phyloP scores from a whole-genome alignment of 805 yeast genomes.

The Metschnikowia similis region DNA sequence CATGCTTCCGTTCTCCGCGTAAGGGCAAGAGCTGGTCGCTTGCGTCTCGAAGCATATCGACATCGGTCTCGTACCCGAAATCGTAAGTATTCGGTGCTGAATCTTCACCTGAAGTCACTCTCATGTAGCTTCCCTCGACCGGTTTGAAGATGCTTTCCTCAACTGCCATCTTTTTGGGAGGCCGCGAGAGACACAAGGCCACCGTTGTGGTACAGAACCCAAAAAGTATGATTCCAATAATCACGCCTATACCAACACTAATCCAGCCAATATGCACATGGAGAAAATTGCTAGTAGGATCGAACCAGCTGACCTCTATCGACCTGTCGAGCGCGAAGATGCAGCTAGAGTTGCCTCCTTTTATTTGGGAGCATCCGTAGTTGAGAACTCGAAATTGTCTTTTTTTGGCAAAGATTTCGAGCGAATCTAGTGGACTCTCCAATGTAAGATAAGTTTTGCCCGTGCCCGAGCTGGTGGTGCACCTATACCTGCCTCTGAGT shows the following conservation, averaged over 20 bases:
- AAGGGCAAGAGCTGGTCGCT: slow-evolving; percentile 28
- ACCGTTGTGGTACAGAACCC: slow-evolving; percentile 20
- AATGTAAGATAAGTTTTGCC: slow-evolving; percentile 14
- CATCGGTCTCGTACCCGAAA: slow-evolving; percentile 42
- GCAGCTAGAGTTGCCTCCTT: slow-evolving; percentile 38
- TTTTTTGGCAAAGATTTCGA: slow-evolving; percentile 29
- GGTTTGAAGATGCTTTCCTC: slow-evolving; percentile 10
- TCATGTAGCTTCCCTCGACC: slow-evolving; percentile 33
- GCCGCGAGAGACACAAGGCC: slow-evolving; percentile 14
- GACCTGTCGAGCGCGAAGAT: slow-evolving; percentile 66
- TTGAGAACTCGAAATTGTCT: slow-evolving; percentile 55
- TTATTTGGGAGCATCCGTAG: slow-evolving; percentile 52
- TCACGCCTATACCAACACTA: slow-evolving; percentile 63
- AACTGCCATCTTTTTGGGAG: slow-evolving; percentile 2
- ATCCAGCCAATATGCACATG: slow-evolving; percentile 63
- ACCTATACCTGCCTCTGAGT: slow-evolving; percentile 10
- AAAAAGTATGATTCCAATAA: slow-evolving; percentile 52
- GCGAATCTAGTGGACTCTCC: slow-evolving; percentile 1
- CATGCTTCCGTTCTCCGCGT: slow-evolving; percentile 11
- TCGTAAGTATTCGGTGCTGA: slow-evolving; percentile 19
- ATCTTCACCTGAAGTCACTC: slow-evolving; percentile 32
- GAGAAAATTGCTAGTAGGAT: slow-evolving; percentile 38
- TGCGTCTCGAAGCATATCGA: slow-evolving; percentile 31
- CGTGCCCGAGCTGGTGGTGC: slow-evolving; percentile 10
- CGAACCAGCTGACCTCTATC: slow-evolving; percentile 60